These are phyloP conservation scores for Trametes cingulata DNA, from an alignment of 768 basidiomycete species.

Conservation along the genomic window DNA sequence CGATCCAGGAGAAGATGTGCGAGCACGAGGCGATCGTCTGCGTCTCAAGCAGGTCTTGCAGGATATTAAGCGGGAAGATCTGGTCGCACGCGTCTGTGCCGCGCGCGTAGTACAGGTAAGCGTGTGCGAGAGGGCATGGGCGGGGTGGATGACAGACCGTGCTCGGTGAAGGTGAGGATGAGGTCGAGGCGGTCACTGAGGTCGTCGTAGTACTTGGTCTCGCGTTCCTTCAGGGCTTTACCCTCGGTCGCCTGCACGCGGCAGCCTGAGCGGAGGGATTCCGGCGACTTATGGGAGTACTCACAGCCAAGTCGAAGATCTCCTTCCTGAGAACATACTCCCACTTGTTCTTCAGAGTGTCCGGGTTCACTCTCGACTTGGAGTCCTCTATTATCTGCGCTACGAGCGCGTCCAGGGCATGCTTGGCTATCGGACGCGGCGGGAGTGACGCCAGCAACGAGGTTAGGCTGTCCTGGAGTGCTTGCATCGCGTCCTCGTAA, in stretches of 20 bases:
- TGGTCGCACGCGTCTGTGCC: conserved; percentile 73
- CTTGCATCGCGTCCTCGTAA: conserved; percentile 40
- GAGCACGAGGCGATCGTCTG: conserved; percentile 87
- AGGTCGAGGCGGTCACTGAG: conserved; percentile 69
- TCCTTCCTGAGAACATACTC: conserved; percentile 72
- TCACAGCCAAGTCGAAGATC: conserved; percentile 69
- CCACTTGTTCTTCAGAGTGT: conserved; percentile 73
- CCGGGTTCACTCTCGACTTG: conserved; percentile 43
- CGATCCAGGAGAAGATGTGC: conserved; percentile 87
- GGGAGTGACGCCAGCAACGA: conserved; percentile 55
- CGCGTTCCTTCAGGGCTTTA: conserved; percentile 52
- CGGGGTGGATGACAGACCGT: conserved; percentile 46
- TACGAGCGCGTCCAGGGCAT: conserved; percentile 51
- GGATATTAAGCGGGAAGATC: conserved; percentile 67
- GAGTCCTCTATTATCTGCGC: conserved; percentile 45
- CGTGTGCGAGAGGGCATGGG: neutral
- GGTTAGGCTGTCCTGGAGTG: conserved; percentile 52
- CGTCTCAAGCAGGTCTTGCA: conserved; percentile 82
- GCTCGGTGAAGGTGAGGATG: conserved; percentile 73
- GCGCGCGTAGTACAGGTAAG: conserved; percentile 4
- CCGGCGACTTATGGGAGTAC: conserved; percentile 29
- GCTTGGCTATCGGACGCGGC: conserved; percentile 48
- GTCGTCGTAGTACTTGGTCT: conserved; percentile 59
- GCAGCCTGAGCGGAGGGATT: neutral
- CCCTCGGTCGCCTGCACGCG: conserved; percentile 64